Percentiles rank a stretch among this genome's conserved stretches.
phyloP scores from a whole-genome alignment of 768 basidiomycete species.

The Tephrocybe sp. region DNA sequence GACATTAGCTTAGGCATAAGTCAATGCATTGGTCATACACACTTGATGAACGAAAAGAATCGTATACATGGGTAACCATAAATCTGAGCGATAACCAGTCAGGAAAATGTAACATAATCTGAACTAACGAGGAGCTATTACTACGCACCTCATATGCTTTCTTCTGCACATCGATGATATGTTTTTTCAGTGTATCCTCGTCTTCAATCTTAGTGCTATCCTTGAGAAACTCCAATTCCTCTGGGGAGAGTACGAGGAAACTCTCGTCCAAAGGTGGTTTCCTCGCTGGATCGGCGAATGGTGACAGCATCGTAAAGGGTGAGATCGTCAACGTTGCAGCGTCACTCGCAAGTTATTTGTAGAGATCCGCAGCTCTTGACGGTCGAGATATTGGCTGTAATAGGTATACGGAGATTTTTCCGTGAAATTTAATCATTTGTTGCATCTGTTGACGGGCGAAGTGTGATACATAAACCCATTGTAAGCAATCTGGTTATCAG shows the following conservation, averaged over 20 bases:
- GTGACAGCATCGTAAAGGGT: not conserved
- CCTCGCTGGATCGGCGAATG: constrained; percentile 9
- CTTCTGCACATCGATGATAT: constrained; percentile 30
- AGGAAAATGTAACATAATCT: not conserved
- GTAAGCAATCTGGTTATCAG: too few relatives aligned
- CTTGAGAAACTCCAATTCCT: constrained; percentile 29
- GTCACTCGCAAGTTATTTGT: too few relatives aligned
- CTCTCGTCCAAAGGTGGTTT: constrained; percentile 20
- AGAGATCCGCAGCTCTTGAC: too few relatives aligned
- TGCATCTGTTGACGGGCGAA: not conserved
- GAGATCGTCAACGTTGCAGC: too few relatives aligned
- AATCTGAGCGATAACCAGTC: constrained; percentile 20
- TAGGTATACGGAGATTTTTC: not conserved
- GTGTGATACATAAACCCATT: too few relatives aligned
- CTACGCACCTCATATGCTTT: constrained; percentile 28
- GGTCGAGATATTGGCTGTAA: not conserved
- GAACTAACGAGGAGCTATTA: not conserved
- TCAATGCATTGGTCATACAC: not conserved
- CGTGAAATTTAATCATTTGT: not conserved
- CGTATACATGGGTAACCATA: constrained; percentile 33
- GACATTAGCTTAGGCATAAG: not conserved
- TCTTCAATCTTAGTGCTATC: constrained; percentile 28
- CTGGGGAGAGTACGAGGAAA: constrained; percentile 21
- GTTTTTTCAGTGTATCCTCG: constrained; percentile 28
- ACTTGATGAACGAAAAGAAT: constrained; percentile 29